These are phyloP conservation scores for Fusarium sp. DNA, from an alignment of 2,329 filamentous ascomycete genomes.

Conservation along the genomic window DNA sequence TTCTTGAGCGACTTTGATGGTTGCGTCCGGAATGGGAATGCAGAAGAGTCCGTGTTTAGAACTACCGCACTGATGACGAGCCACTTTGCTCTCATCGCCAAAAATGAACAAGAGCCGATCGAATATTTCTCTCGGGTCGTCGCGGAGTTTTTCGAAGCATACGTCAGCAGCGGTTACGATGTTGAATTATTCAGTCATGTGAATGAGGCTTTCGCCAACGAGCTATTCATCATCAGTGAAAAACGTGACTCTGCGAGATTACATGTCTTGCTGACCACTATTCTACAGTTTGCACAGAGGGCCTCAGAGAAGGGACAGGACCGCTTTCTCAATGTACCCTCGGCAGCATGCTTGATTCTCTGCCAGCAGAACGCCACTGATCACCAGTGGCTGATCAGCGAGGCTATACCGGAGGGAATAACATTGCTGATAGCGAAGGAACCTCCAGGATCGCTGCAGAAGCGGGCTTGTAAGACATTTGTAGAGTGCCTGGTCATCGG, in stretches of 20 bases:
- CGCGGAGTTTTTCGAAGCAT: conserved; percentile 5
- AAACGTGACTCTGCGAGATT: not conserved
- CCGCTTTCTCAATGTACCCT: not conserved
- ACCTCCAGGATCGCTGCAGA: not conserved
- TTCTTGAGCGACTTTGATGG: conserved; percentile 4
- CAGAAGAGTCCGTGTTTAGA: not conserved
- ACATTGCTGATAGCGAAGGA: not conserved
- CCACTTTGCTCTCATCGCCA: conserved; percentile 1
- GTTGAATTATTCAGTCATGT: not conserved
- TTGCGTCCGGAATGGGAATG: not conserved
- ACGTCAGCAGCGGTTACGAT: not conserved
- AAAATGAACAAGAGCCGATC: not conserved
- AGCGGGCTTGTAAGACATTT: not conserved
- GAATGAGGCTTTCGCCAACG: not conserved
- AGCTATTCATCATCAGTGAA: not conserved
- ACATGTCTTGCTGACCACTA: not conserved
- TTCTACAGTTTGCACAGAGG: not conserved
- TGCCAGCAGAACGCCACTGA: not conserved
- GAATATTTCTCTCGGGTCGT: not conserved
- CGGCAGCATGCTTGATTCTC: conserved; percentile 1
- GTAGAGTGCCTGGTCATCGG: conserved; percentile 5
- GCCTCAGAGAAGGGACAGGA: not conserved
- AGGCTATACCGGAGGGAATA: not conserved
- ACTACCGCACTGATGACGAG: not conserved
- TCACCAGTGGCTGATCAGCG: not conserved